Evolutionary conservation across 2,329 filamentous ascomycete genomes (phyloP).

Genomic region (Aplosporella prunicola): DNA sequence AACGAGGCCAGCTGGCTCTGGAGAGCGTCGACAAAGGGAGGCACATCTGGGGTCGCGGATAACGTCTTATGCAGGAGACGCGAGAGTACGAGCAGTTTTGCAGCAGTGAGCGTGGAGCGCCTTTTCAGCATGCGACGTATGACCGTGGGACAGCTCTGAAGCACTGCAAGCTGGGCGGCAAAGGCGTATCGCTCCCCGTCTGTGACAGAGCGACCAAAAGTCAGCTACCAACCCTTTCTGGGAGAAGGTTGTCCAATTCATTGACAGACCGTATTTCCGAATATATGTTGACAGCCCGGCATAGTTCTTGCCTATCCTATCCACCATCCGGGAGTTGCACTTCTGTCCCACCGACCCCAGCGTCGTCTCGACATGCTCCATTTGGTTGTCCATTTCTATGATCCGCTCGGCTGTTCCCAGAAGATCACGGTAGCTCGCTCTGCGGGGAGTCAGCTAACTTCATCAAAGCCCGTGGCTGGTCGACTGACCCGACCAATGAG

Average conservation of each 20-base stretch:
- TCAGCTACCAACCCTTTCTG: background rate
- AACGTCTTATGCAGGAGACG: conserved; percentile 68
- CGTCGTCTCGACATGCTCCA: conserved; percentile 61
- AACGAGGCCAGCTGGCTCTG: conserved; percentile 55
- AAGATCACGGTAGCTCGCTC: conserved; percentile 71
- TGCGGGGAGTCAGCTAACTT: conserved; percentile 18
- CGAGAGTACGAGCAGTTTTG: conserved; percentile 62
- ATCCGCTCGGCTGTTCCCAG: conserved; percentile 92
- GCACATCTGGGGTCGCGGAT: conserved; percentile 39
- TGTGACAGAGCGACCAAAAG: conserved; percentile 15
- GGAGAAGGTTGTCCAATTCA: no score
- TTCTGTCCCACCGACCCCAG: conserved; percentile 63
- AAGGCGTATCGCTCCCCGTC: conserved; percentile 38
- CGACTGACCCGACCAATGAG: conserved; percentile 52
- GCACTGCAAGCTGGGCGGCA: conserved; percentile 48
- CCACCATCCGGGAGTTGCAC: conserved; percentile 65
- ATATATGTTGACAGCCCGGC: conserved; percentile 38
- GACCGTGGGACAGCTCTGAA: conserved; percentile 46
- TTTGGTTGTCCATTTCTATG: conserved; percentile 74
- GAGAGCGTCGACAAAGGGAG: conserved; percentile 51
- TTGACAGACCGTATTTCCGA: conserved; percentile 34
- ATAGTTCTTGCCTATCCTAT: conserved; percentile 53
- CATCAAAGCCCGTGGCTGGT: background rate
- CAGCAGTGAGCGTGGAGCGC: conserved; percentile 43
- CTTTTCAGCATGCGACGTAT: conserved; percentile 45